A percentile compares a stretch with the other conserved stretches of the same genome.
Evolutionary conservation across 805 yeast species (phyloP).

Genomic region (Spencermartinsiella europaea): DNA sequence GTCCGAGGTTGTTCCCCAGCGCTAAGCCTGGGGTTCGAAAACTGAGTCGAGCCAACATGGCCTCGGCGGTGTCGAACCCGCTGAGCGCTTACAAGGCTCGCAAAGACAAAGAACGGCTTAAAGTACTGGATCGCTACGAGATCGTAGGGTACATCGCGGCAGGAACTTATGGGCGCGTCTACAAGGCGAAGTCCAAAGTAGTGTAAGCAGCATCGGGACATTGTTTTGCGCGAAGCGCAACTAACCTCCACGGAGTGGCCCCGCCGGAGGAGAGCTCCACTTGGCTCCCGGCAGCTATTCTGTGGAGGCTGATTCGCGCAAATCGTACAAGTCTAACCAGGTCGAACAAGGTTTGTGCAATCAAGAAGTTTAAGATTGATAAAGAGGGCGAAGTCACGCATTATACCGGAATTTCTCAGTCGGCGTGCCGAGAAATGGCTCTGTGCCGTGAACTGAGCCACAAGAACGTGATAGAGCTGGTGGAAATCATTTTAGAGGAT

Average conservation of each 20-base stretch:
- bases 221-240: too few relatives aligned
- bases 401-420: conserved; percentile 92
- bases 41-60: conserved; percentile 7
- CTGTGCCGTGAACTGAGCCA: conserved; percentile 82
- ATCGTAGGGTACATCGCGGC: conserved; percentile 96
- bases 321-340: not conserved
- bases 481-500: conserved; percentile 80
- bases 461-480: conserved; percentile 70
- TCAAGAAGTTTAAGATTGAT: conserved; percentile 93
- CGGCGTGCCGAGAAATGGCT: conserved; percentile 95
- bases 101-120: conserved; percentile 58
- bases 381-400: conserved; percentile 83
- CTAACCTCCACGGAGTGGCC: too few relatives aligned
- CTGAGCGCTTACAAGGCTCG: conserved; percentile 50
- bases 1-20: not conserved
- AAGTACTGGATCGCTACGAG: conserved; percentile 80
- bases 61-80: conserved; percentile 28
- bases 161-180: conserved; percentile 93
- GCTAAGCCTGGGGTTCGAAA: not conserved
- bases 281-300: too few relatives aligned
- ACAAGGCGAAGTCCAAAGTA: conserved; percentile 65
- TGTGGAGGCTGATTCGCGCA: too few relatives aligned
- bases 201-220: conserved; percentile 16
- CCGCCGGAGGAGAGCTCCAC: too few relatives aligned
- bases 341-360: conserved; percentile 54